Conservation (phyloP, 2,329 filamentous ascomycete genomes). For the Davidsoniella eucalypti region DNA sequence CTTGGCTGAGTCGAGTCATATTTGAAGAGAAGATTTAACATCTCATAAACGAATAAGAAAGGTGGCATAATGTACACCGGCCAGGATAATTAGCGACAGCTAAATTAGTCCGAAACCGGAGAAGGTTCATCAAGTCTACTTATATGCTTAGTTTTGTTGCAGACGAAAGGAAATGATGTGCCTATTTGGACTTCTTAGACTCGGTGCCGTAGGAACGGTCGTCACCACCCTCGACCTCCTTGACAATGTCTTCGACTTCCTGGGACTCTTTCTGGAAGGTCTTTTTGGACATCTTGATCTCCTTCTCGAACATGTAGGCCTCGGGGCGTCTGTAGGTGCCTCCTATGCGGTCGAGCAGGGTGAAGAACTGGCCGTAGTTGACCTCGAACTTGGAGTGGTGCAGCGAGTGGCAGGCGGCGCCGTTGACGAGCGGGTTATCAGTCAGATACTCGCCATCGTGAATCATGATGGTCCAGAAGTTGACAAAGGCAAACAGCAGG, state of each 20-base stretch:
- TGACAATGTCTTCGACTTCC: slow-evolving; percentile 61
- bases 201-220: slow-evolving; percentile 31
- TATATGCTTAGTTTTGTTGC: background rate
- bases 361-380: slow-evolving; percentile 93
- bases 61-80: too few species aligned
- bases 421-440: slow-evolving; percentile 83
- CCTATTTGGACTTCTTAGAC: slow-evolving; percentile 30
- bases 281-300: slow-evolving; percentile 66
- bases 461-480: slow-evolving; percentile 94
- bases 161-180: background rate
- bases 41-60: too few species aligned
- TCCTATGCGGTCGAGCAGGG: slow-evolving; percentile 75
- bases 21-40: too few species aligned
- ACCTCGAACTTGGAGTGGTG: slow-evolving; percentile 47
- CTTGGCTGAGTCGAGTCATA: background rate
- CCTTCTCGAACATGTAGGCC: slow-evolving; percentile 65
- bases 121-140: background rate
- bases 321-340: slow-evolving; percentile 79
- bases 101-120: too few species aligned
- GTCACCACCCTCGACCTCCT: slow-evolving; percentile 48
- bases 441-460: slow-evolving; percentile 90
- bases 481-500: slow-evolving; percentile 75
- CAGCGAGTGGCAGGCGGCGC: slow-evolving; percentile 68
- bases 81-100: too few species aligned
- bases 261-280: slow-evolving; percentile 65